These are phyloP conservation scores for Phytophthora pini DNA, from an alignment of 352 stramenopile species.

Conservation along the genomic window DNA sequence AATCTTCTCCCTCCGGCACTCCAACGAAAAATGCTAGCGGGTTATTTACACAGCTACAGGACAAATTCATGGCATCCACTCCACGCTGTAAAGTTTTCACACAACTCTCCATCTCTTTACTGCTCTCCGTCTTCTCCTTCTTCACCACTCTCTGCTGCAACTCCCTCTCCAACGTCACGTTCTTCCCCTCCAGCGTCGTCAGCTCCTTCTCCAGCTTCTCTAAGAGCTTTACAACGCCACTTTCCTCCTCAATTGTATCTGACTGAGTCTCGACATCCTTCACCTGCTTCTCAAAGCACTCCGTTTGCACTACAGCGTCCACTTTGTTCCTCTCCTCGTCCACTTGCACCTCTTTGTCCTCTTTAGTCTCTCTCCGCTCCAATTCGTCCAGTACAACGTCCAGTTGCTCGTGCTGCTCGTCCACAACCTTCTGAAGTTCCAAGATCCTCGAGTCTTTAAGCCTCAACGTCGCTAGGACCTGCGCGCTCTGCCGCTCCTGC, in stretches of 20 bases:
- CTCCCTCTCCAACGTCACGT: slow-evolving; percentile 29
- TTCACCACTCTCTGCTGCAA: slow-evolving; percentile 15
- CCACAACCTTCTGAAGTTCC: slow-evolving; percentile 21
- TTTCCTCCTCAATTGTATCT: background rate
- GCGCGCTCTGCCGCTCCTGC: slow-evolving; percentile 31
- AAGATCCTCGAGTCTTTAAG: slow-evolving; percentile 29
- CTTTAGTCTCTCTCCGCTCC: slow-evolving; percentile 33
- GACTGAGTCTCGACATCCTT: slow-evolving; percentile 19
- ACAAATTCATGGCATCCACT: slow-evolving; percentile 28
- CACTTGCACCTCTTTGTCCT: slow-evolving; percentile 25
- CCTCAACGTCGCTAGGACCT: slow-evolving; percentile 32
- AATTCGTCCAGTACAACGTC: slow-evolving; percentile 39
- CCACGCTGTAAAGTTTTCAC: slow-evolving; percentile 30
- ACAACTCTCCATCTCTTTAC: slow-evolving; percentile 17
- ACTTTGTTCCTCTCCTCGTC: background rate
- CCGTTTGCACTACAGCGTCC: slow-evolving; percentile 25
- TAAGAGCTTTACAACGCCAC: slow-evolving; percentile 11
- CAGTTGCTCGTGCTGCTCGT: slow-evolving; percentile 34
- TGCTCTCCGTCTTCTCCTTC: slow-evolving; percentile 9
- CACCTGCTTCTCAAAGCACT: background rate
- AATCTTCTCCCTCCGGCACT: background rate
- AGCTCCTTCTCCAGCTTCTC: slow-evolving; percentile 34
- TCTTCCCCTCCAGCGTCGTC: slow-evolving; percentile 28
- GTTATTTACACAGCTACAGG: slow-evolving; percentile 28
- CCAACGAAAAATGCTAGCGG: slow-evolving; percentile 25